Conservation (phyloP, 1,139 yeast species). For the Sugiyamaella pinicola region DNA sequence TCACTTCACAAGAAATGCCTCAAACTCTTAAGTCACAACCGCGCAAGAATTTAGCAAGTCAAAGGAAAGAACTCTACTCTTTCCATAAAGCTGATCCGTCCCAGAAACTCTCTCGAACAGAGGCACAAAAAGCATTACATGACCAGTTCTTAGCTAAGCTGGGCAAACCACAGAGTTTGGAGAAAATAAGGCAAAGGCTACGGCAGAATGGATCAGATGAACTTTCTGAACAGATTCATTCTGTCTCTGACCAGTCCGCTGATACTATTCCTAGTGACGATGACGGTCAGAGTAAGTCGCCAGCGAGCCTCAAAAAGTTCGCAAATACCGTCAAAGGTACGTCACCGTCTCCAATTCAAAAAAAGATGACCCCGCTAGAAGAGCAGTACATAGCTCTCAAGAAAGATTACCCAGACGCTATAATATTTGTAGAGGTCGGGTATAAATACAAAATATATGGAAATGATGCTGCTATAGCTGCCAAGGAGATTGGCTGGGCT, state of each 20-base stretch:
- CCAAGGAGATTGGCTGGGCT: slow-evolving; percentile 69
- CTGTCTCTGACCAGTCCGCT: too few species aligned
- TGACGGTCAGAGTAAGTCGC: neutral
- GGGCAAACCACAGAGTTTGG: slow-evolving; percentile 30
- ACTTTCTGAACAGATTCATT: slow-evolving; percentile 10
- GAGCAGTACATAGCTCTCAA: slow-evolving; percentile 72
- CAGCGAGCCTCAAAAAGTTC: slow-evolving; percentile 6
- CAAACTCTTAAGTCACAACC: neutral
- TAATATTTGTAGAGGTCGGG: slow-evolving; percentile 84
- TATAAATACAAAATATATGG: slow-evolving; percentile 88
- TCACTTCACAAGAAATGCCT: too few species aligned
- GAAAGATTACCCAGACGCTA: slow-evolving; percentile 58
- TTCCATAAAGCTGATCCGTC: neutral
- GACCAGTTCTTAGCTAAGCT: slow-evolving; percentile 26
- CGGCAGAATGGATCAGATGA: slow-evolving; percentile 17
- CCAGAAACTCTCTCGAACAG: neutral
- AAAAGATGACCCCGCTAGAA: slow-evolving; percentile 72
- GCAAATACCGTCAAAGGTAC: neutral
- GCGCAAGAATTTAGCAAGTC: neutral
- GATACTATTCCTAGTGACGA: slow-evolving; percentile 12
- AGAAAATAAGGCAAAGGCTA: slow-evolving; percentile 23
- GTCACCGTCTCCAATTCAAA: neutral
- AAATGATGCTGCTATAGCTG: slow-evolving; percentile 70
- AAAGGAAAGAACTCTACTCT: slow-evolving; percentile 10
- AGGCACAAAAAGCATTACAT: slow-evolving; percentile 19